Percentiles rank a stretch among this genome's conserved stretches.
Conservation (phyloP, 78 protist genomes). For the Planoprotostelium fungivorum region DNA sequence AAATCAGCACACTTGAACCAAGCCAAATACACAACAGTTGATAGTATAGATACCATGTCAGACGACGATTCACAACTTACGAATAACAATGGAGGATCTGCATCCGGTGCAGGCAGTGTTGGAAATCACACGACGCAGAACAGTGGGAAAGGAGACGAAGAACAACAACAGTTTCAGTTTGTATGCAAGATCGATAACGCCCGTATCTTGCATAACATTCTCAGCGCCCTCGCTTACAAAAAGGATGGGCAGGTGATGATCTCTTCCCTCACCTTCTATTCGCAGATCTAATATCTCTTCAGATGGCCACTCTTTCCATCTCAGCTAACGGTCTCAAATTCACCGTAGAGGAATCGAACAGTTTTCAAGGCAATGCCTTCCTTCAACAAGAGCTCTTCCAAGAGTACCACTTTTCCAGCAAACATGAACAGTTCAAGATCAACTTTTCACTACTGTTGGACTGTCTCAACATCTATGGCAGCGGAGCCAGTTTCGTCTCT, state of each 20-base stretch:
- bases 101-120: too few relatives aligned
- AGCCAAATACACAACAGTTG: too few relatives aligned
- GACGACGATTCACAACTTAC: too few relatives aligned
- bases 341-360: conserved; percentile 23
- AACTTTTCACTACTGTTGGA: conserved; percentile 29
- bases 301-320: not conserved
- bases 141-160: too few relatives aligned
- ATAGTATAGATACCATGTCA: too few relatives aligned
- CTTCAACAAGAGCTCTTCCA: conserved; percentile 19
- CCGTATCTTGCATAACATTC: not conserved
- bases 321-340: not conserved
- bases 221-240: not conserved
- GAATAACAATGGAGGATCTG: too few relatives aligned
- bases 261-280: not conserved
- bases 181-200: not conserved
- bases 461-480: conserved; percentile 22
- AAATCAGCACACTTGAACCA: too few relatives aligned
- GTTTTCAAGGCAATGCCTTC: conserved; percentile 11
- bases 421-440: conserved; percentile 4
- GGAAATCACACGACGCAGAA: too few relatives aligned
- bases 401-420: conserved; percentile 14
- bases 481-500: not conserved
- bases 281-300: not conserved
- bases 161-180: not conserved
- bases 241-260: not conserved